Percentiles rank a stretch among this genome's conserved stretches.
Evolutionary conservation across 2,329 filamentous ascomycete species (phyloP).

Genomic region (Alternaria burnsii): DNA sequence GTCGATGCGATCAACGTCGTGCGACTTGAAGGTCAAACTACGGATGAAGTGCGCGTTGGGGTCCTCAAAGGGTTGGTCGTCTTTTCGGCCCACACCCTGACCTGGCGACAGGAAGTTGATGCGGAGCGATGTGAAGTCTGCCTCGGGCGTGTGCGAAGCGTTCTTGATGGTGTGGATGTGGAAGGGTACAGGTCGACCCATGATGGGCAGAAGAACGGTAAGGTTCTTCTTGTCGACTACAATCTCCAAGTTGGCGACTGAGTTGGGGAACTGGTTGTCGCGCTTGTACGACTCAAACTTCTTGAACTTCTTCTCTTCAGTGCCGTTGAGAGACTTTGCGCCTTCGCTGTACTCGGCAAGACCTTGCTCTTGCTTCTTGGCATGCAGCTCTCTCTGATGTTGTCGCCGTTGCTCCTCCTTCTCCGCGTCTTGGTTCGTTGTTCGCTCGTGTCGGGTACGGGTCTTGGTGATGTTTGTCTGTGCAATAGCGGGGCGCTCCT

Average conservation of each 20-base stretch:
- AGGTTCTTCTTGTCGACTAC: slow-evolving; percentile 89
- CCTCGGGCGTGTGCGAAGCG: slow-evolving; percentile 95
- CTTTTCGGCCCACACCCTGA: slow-evolving; percentile 95
- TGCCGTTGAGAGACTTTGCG: slow-evolving; percentile 83
- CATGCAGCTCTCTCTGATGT: slow-evolving; percentile 88
- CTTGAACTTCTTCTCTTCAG: slow-evolving; percentile 98
- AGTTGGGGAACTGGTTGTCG: slow-evolving; percentile 88
- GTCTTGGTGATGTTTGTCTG: slow-evolving; percentile 96
- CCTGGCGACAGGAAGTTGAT: slow-evolving; percentile 98
- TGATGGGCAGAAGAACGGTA: slow-evolving; percentile 92
- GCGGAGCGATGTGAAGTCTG: slow-evolving; percentile 89
- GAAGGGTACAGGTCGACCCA: slow-evolving; percentile 96
- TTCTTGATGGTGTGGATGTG: slow-evolving; percentile 99
- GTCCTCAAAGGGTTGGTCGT: slow-evolving; percentile 98
- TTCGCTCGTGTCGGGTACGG: slow-evolving; percentile 87
- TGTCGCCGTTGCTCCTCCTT: slow-evolving; percentile 85
- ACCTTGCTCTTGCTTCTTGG: slow-evolving; percentile 90
- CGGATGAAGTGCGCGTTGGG: slow-evolving; percentile 94
- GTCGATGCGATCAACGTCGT: slow-evolving; percentile 85
- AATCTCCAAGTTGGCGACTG: slow-evolving; percentile 85
- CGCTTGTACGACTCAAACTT: slow-evolving; percentile 99
- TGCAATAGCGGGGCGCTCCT: slow-evolving; percentile 84
- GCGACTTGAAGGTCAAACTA: slow-evolving; percentile 93
- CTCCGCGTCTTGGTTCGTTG: slow-evolving; percentile 87
- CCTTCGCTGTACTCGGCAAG: slow-evolving; percentile 85